Evolutionary conservation across 768 basidiomycete genomes (phyloP).

Genomic region (Astraeus odoratus): DNA sequence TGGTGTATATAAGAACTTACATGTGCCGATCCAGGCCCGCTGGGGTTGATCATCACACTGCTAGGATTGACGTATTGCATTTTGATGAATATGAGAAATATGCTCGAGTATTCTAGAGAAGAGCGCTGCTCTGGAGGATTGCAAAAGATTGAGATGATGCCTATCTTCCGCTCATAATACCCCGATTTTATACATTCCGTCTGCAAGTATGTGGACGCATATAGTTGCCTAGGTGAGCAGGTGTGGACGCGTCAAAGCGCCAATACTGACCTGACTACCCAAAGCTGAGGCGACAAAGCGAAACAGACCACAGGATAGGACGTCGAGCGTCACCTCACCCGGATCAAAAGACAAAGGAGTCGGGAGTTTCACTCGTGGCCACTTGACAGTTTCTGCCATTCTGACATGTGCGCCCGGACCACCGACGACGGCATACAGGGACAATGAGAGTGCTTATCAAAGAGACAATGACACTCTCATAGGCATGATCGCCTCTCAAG

Average conservation of each 20-base stretch:
- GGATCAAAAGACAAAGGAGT: background rate
- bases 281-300: background rate
- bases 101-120: background rate
- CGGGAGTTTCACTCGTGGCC: background rate
- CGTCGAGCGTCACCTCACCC: background rate
- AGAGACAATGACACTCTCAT: too few species aligned
- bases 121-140: slow-evolving; percentile 2
- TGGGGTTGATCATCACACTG: slow-evolving; percentile 3
- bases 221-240: background rate
- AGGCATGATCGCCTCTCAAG: too few species aligned
- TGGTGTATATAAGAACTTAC: slow-evolving; percentile 1
- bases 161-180: background rate
- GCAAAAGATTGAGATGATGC: background rate
- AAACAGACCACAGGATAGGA: too few species aligned
- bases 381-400: background rate
- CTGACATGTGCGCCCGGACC: background rate
- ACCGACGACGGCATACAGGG: background rate
- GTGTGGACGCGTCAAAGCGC: slow-evolving; percentile 2
- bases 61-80: slow-evolving; percentile 9
- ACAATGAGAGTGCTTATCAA: background rate
- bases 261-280: too few species aligned
- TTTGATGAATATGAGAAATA: background rate
- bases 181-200: slow-evolving; percentile 6
- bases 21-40: slow-evolving; percentile 4
- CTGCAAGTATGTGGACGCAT: background rate